Base-by-base conservation (phyloP, 2,329 filamentous ascomycete species). In the Daldinia eschscholtzii region DNA sequence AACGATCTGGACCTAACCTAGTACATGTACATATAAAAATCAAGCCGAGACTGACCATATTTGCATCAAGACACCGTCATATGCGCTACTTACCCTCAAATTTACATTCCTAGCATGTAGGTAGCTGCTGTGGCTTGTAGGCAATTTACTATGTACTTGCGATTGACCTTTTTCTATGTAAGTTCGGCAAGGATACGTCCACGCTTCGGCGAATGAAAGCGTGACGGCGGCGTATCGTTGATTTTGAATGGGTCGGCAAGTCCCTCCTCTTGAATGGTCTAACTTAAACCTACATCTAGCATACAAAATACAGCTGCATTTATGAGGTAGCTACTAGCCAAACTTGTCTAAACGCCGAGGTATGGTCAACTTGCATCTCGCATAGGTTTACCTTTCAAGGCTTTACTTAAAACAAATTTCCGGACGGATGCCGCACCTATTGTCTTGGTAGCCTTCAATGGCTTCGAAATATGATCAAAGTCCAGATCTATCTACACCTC, bases 31-130 rank as follows among this genome's bases (percentile, higher is more conserved):
- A 23, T 23, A 23, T 23, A 37, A 42, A 50, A 33, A 33, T 41
- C 39, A 57, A 63, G 62, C 58, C 44, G 61, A 61, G 63, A 46
- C 39, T 30, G 23, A 10, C 26, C 18, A 26, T 42, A 13, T 44
- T 63, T 63, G 41, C 67, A 67, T 70, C 66, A 70, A 58, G 52
- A 18, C 41, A 48, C 66, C 70, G 64, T 71, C 70, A 71, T 71
- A 68, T 59, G 53, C 12, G 41, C 42, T 63, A 18, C 5, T 39
- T 39, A n/a, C n/a, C n/a, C 35, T 56, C 6, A 44, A 59, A 20
- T 5, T 20, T 33, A 20, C 23, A 35, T 57, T 26, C 15, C 6
- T 37, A 37, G 26, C 37, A 28, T 30, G 15, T 37, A 33, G 15
- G 10, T 57, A 28, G 20, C 20, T 23, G 20, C 20, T 23, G 20